Conservation (phyloP, 1,284 basidiomycete genomes). For the Melampsora abietis-canadensis region DNA sequence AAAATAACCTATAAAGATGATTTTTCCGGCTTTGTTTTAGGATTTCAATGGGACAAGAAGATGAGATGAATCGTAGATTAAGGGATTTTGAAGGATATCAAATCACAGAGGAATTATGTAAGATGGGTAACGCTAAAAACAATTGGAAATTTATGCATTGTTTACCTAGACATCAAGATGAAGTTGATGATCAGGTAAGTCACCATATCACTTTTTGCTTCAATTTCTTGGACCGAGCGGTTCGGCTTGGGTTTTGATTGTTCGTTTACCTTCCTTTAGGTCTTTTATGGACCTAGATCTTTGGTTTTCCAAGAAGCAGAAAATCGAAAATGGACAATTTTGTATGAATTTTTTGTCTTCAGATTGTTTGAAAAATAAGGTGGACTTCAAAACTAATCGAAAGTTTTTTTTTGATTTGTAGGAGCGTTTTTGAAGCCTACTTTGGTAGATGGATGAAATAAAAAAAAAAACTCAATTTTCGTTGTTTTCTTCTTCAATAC, state of each 20-base stretch:
- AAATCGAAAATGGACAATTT: slow-evolving; percentile 54
- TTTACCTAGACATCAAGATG: slow-evolving; percentile 83
- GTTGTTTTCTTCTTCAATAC: too few relatives aligned
- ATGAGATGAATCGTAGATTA: slow-evolving; percentile 82
- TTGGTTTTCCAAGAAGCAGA: slow-evolving; percentile 54
- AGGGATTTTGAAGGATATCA: slow-evolving; percentile 89
- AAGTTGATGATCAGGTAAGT: slow-evolving; percentile 77
- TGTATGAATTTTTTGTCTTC: slow-evolving; percentile 45
- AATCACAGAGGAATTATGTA: slow-evolving; percentile 68
- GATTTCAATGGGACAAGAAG: slow-evolving; percentile 99
- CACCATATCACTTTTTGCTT: background rate
- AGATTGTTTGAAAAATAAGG: slow-evolving; percentile 48
- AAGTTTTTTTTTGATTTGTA: background rate
- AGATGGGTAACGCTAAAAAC: slow-evolving; percentile 70
- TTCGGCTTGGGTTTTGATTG: background rate
- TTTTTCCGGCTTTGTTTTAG: slow-evolving; percentile 55
- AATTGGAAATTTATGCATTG: slow-evolving; percentile 97
- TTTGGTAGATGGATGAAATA: slow-evolving; percentile 22
- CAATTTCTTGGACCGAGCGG: background rate
- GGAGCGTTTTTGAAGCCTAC: slow-evolving; percentile 36
- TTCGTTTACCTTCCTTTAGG: slow-evolving; percentile 26
- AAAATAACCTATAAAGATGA: slow-evolving; percentile 32
- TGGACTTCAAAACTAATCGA: background rate
- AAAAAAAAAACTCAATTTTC: too few relatives aligned
- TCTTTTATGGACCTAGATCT: slow-evolving; percentile 52